Evolutionary conservation across 1,139 yeast genomes (phyloP), one percentile per base, ranked within the genome.

Genomic region (Hanseniaspora gamundiae): DNA sequence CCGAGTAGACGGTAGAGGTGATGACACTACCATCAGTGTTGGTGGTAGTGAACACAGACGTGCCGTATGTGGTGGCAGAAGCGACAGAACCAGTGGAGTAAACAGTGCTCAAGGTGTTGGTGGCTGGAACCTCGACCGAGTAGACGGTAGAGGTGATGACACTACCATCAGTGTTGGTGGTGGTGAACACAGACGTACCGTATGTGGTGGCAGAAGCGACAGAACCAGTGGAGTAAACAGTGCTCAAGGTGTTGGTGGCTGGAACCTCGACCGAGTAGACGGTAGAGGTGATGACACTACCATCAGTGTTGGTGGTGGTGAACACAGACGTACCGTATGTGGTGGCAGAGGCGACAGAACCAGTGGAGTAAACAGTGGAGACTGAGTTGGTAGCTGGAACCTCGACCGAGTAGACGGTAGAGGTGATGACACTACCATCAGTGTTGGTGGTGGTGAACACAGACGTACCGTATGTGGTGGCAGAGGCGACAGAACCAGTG

Each of bases 181-280:
- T 8, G 30, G 14, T 28, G 30, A 28, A 28, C 4, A 28, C 9
- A 4, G 30, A 13, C 11, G 30, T 28, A 28, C 11, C 11, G n/a
- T 28, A 28, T 4, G 30, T 28, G 11, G 30, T 13, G 11, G 4
- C n/a, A 28, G 9, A 8, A 8, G 8, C 9, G 4, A 13, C 30
- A 28, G 30, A 14, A 8, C n/a, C 11, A 8, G 30, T 28, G 11
- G 30, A 28, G n/a, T 4, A 14, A 28, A 13, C 9, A 3, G 30
- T 5, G 4, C 14, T 28, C 5, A 14, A 13, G 11, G 30, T 13
- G 30, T 28, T 41, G 11, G 28, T 33, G 9, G n/a, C n/a, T 6
- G 49, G 48, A 21, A 48, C 45, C 19, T 44, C 47, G 19, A 47
- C 46, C 21, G 27, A 38, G 42, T 47, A 47, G 17, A 42, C 38